Conservation (phyloP, 495 filamentous ascomycete species). For the Acidiella bohemica region DNA sequence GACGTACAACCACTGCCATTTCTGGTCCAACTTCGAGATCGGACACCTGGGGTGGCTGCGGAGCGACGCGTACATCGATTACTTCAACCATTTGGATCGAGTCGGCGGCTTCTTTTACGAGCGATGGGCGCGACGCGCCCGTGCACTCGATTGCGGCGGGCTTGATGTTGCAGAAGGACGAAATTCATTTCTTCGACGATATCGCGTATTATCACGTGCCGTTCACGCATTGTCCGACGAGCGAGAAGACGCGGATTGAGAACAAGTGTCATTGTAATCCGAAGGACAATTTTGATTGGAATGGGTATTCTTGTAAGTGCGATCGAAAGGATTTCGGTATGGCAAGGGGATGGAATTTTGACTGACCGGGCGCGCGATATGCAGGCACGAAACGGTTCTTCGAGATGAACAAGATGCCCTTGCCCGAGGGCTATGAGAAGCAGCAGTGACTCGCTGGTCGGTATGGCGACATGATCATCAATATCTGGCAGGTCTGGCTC, state of each 20-base stretch:
- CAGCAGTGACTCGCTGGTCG: slow-evolving; percentile 13
- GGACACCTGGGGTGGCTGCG: slow-evolving; percentile 49
- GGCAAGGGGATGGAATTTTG: not conserved
- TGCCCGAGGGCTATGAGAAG: slow-evolving; percentile 38
- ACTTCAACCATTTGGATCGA: slow-evolving; percentile 44
- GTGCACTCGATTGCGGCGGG: slow-evolving; percentile 81
- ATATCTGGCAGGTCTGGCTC: not conserved
- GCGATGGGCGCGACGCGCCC: slow-evolving; percentile 51
- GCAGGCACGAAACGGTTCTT: slow-evolving; percentile 71
- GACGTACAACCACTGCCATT: slow-evolving; percentile 92
- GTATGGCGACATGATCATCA: not conserved
- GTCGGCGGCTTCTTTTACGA: slow-evolving; percentile 51
- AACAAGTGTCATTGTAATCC: slow-evolving; percentile 90
- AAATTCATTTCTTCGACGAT: slow-evolving; percentile 97
- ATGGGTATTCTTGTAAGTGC: slow-evolving; percentile 79
- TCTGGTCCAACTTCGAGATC: slow-evolving; percentile 55
- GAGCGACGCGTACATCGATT: slow-evolving; percentile 39
- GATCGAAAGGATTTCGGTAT: not conserved
- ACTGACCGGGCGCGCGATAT: not conserved
- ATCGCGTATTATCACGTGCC: slow-evolving; percentile 98
- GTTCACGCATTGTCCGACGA: slow-evolving; percentile 92
- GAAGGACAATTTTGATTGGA: slow-evolving; percentile 97
- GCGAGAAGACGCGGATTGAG: slow-evolving; percentile 63
- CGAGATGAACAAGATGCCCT: slow-evolving; percentile 61
- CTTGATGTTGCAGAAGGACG: slow-evolving; percentile 72